phyloP scores from a whole-genome alignment of 2,329 filamentous ascomycete genomes.

The Beauveria varroae region DNA sequence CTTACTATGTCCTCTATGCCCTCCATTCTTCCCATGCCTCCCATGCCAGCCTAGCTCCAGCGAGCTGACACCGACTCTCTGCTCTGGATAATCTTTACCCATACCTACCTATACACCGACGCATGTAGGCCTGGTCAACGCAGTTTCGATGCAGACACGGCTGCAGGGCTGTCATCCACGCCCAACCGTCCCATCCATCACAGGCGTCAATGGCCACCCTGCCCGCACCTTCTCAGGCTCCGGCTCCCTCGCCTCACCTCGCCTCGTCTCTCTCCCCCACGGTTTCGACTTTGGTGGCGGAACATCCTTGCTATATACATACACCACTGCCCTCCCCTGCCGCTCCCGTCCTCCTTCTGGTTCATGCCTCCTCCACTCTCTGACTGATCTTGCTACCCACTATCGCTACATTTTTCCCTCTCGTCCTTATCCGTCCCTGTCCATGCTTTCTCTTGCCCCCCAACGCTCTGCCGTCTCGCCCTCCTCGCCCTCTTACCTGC shows the following conservation, averaged over 20 bases:
- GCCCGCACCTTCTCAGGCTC: constrained; percentile 13
- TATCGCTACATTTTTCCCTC: neutral
- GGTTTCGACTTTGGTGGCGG: constrained; percentile 6
- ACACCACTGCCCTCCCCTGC: constrained; percentile 2
- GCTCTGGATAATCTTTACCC: neutral
- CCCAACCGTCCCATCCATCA: constrained; percentile 4
- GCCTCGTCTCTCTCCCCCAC: constrained; percentile 2
- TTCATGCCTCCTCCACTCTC: neutral
- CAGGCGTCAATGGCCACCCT: constrained; percentile 16
- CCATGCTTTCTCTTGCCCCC: constrained; percentile 7
- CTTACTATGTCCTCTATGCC: neutral
- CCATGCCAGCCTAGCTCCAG: neutral
- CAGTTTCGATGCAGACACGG: neutral
- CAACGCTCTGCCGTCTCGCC: neutral
- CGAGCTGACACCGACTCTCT: neutral
- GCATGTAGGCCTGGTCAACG: neutral
- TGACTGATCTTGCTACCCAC: neutral
- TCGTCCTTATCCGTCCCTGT: neutral
- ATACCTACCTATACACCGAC: neutral
- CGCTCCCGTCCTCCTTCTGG: neutral
- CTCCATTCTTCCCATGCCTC: no score
- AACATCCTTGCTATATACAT: constrained; percentile 9
- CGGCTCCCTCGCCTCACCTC: neutral
- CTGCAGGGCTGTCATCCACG: constrained; percentile 3
- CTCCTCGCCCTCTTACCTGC: neutral